Percentiles rank a stretch among this genome's conserved stretches.
Evolutionary conservation across 441 rosid genomes (phyloP).

Genomic region (Croton laevigatus): DNA sequence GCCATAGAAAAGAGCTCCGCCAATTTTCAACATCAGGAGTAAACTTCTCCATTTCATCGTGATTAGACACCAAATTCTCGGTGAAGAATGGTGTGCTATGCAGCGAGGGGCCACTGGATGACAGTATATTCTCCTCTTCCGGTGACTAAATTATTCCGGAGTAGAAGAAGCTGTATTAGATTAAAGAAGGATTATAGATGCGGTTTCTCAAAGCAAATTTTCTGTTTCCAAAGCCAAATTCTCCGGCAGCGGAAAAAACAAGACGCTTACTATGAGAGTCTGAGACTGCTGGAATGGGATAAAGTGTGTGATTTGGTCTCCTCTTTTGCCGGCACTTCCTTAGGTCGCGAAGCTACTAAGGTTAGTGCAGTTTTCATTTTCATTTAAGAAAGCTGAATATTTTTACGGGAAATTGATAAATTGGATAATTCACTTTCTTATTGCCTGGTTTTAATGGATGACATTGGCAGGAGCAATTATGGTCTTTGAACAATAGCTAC

Average conservation of each 20-base stretch:
- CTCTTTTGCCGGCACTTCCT: conserved; percentile 69
- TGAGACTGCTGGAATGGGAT: conserved; percentile 84
- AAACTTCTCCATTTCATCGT: neutral
- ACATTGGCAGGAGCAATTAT: conserved; percentile 44
- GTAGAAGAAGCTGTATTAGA: neutral
- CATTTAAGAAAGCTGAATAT: neutral
- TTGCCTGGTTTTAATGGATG: neutral
- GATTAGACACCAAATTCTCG: neutral
- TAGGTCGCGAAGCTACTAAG: conserved; percentile 72
- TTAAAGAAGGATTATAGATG: neutral
- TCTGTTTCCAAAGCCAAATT: neutral
- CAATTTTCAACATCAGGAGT: neutral
- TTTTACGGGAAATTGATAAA: neutral
- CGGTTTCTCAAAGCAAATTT: neutral
- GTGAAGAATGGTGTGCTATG: neutral
- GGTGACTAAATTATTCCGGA: neutral
- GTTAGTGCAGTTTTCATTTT: conserved; percentile 19
- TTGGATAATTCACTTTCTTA: neutral
- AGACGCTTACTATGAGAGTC: conserved; percentile 44
- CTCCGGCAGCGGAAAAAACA: neutral
- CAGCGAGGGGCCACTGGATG: conserved; percentile 5
- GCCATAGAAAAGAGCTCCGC: too few relatives aligned
- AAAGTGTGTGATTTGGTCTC: conserved; percentile 76
- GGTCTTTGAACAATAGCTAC: conserved; percentile 58
- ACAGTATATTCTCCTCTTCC: neutral